Percentiles rank a stretch among this genome's conserved stretches.
Evolutionary conservation across 306 rosid species (phyloP).

Genomic region (Aeschynomene evenia): DNA sequence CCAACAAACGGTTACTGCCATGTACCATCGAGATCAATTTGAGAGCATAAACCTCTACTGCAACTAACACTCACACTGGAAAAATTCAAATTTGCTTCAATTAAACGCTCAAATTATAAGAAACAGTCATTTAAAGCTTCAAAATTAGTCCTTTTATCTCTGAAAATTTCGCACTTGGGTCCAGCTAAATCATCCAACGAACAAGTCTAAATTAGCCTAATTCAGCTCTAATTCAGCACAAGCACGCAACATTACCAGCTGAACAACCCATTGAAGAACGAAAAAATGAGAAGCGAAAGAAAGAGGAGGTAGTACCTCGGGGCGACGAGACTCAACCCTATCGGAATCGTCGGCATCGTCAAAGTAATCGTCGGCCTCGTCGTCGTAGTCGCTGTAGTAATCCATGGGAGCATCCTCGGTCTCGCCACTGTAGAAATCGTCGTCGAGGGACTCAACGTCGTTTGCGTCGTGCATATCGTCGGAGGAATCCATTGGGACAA

Average conservation of each 20-base stretch:
- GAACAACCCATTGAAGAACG: background rate
- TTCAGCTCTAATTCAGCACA: background rate
- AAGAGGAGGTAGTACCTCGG: constrained; percentile 55
- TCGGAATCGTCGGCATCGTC: constrained; percentile 56
- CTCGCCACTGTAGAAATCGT: constrained; percentile 86
- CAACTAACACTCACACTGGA: constrained; percentile 10
- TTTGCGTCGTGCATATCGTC: constrained; percentile 75
- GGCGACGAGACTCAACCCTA: constrained; percentile 54
- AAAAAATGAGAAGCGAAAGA: background rate
- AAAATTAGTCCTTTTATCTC: background rate
- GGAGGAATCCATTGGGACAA: constrained; percentile 36
- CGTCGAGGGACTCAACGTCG: constrained; percentile 69
- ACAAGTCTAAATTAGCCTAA: background rate
- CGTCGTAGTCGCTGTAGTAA: constrained; percentile 53
- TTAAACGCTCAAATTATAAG: background rate
- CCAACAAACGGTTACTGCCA: background rate
- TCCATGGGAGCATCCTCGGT: constrained; percentile 65
- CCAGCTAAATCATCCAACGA: constrained; percentile 1
- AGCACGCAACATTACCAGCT: constrained; percentile 13
- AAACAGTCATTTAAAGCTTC: background rate
- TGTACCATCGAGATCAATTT: background rate
- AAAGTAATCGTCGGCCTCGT: constrained; percentile 45
- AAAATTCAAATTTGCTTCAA: background rate
- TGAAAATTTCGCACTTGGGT: background rate
- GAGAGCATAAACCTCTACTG: background rate